Evolutionary conservation across 2,329 filamentous ascomycete genomes (phyloP).

Genomic region (Atkinsonella hypoxylon): DNA sequence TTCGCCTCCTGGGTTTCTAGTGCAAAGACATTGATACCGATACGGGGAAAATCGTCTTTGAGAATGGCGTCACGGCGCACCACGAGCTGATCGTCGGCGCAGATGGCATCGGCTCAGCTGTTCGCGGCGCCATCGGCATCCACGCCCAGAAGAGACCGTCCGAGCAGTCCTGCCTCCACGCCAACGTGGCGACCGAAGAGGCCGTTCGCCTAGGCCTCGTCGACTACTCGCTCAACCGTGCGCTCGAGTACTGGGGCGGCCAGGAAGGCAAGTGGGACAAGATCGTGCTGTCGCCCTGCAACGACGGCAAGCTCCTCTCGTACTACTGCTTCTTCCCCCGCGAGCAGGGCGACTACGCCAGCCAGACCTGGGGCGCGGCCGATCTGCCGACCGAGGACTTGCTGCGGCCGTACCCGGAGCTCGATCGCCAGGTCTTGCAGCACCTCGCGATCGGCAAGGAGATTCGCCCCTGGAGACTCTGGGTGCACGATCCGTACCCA

Average conservation of each 20-base stretch:
- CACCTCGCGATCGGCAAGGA: constrained; percentile 50
- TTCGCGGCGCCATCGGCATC: constrained; percentile 52
- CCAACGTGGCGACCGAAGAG: constrained; percentile 51
- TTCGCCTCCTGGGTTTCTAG: constrained; percentile 10
- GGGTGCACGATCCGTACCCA: constrained; percentile 50
- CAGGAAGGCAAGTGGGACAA: constrained; percentile 52
- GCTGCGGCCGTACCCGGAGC: constrained; percentile 44
- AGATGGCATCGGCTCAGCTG: constrained; percentile 56
- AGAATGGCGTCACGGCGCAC: constrained; percentile 33
- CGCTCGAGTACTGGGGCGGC: constrained; percentile 61
- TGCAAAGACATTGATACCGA: constrained; percentile 41
- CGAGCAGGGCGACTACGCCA: constrained; percentile 43
- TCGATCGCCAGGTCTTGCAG: constrained; percentile 43
- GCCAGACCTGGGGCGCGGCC: constrained; percentile 46
- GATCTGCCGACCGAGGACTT: constrained; percentile 44
- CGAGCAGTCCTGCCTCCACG: constrained; percentile 50
- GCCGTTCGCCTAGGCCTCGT: constrained; percentile 46
- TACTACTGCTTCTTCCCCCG: constrained; percentile 60
- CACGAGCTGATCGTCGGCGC: constrained; percentile 53
- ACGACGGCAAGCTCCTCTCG: constrained; percentile 50
- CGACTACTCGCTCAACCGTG: constrained; percentile 48
- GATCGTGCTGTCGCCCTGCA: constrained; percentile 59
- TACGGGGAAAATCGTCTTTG: constrained; percentile 37
- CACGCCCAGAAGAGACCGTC: constrained; percentile 46
- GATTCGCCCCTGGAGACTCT: constrained; percentile 51